phyloP scores from a whole-genome alignment of 2,329 filamentous ascomycete genomes.

The Reticulascus tulasneorum region DNA sequence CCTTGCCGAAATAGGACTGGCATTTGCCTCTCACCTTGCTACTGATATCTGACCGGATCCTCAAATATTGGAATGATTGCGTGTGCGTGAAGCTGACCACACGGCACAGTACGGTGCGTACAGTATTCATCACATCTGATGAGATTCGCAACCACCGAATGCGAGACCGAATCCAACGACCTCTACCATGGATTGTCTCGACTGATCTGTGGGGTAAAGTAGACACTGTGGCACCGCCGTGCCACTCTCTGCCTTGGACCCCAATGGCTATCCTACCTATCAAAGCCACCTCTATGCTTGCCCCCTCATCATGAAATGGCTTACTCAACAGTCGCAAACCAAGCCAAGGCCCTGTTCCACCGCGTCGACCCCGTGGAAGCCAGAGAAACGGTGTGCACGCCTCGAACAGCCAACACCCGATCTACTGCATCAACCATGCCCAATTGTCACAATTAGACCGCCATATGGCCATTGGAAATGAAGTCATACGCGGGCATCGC shows the following conservation, averaged over 20 bases:
- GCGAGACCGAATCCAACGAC: no score
- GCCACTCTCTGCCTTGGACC: conserved; percentile 5
- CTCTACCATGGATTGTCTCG: conserved; percentile 7
- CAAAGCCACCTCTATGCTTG: conserved; percentile 3
- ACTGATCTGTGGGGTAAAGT: conserved; percentile 10
- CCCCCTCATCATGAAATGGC: background rate
- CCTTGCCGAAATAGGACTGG: background rate
- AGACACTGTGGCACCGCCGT: conserved; percentile 6
- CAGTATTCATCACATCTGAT: no score
- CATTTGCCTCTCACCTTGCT: background rate
- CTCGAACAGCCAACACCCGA: conserved; percentile 8
- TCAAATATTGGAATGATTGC: no score
- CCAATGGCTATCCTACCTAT: background rate
- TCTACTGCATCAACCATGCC: conserved; percentile 13
- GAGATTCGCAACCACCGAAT: no score
- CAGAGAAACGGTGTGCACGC: conserved; percentile 9
- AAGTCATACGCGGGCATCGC: conserved; percentile 9
- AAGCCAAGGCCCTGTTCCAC: conserved; percentile 10
- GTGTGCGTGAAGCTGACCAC: no score
- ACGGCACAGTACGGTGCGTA: no score
- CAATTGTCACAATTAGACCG: conserved; percentile 14
- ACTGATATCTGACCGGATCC: no score
- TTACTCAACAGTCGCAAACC: conserved; percentile 8
- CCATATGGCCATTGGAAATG: conserved; percentile 9
- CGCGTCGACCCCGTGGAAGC: conserved; percentile 8